Base-by-base conservation (phyloP, 192 early-diverging fungal genomes). In the Paraglomus brasilianum region DNA sequence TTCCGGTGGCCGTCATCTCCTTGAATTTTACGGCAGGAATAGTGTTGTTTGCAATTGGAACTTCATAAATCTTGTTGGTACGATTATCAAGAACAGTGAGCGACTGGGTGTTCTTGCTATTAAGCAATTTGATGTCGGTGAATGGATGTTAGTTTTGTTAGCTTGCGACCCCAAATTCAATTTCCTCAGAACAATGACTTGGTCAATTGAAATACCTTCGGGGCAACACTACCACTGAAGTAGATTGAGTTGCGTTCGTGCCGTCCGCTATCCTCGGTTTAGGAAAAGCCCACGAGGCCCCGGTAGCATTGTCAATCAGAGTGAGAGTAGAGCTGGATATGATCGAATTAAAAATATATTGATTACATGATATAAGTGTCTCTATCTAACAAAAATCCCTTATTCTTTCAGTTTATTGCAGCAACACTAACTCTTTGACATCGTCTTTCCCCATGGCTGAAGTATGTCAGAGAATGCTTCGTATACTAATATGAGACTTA, bases 71-170 rank as follows among this genome's bases (percentile, higher is more conserved):
- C 60, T 84, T 81, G 46, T 88, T 88, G 42, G 87, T 89, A 22
- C 87, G 83, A 70, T 88, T 85, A 78, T 89, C 87, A 13, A 83
- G 55, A 1, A 89, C 81, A 44, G 88, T 89, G 15, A 88, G 59
- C 4, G 85, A 80, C 10, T 84, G 51, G n/a, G 75, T 59, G 60
- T 74, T 78, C 15, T 66, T 41, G 36, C 82, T 82, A 36, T 5
- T n/a, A 13, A 45, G 11, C 13, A 30, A 45, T 63, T 1, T 63
- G 4, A 14, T n/a, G 38, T 9, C 47, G 0, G 5, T 14, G 19
- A 50, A 15, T 22, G 13, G 13, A 48, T 9, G n/a, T 36, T 13
- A 14, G 11, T 49, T 22, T 50, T 11, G 41, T 1, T 8, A 39
- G 8, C 11, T 8, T 39, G 8, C 21, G 39, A 13, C 15, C 14